phyloP scores from a whole-genome alignment of 2,329 filamentous ascomycete genomes.

The Aspergillus neotritici region DNA sequence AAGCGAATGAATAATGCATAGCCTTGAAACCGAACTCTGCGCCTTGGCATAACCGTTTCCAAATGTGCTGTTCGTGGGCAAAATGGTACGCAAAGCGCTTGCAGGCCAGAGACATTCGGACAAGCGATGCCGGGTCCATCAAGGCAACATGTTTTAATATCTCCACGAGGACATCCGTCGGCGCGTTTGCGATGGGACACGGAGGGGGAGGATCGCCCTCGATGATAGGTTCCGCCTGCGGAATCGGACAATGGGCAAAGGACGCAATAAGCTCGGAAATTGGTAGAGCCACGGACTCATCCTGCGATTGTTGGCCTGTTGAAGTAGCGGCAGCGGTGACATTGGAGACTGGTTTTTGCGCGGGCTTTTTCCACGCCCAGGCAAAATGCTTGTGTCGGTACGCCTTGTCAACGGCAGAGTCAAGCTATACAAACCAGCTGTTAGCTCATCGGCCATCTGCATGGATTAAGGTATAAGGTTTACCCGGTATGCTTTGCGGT shows the following conservation, averaged over 20 bases:
- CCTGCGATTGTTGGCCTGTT: slow-evolving; percentile 53
- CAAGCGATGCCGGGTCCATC: slow-evolving; percentile 69
- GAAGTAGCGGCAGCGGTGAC: slow-evolving; percentile 49
- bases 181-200: slow-evolving; percentile 73
- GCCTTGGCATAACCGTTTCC: slow-evolving; percentile 69
- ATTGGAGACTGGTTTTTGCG: slow-evolving; percentile 44
- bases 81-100: slow-evolving; percentile 82
- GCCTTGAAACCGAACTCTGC: slow-evolving; percentile 68
- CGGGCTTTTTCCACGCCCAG: slow-evolving; percentile 48
- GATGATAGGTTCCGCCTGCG: slow-evolving; percentile 60
- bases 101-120: slow-evolving; percentile 72
- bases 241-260: slow-evolving; percentile 67
- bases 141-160: slow-evolving; percentile 70
- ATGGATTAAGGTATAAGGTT: slow-evolving; percentile 16
- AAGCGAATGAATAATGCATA: slow-evolving; percentile 77
- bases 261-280: slow-evolving; percentile 66
- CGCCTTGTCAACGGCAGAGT: slow-evolving; percentile 72
- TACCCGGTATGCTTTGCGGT: slow-evolving; percentile 84
- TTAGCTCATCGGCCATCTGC: slow-evolving; percentile 10
- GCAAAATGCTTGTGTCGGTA: slow-evolving; percentile 94
- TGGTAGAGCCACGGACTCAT: slow-evolving; percentile 44
- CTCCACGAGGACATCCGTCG: slow-evolving; percentile 77
- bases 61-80: slow-evolving; percentile 75
- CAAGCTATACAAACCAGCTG: slow-evolving; percentile 54
- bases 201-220: slow-evolving; percentile 67